phyloP scores from a whole-genome alignment of 2,329 filamentous ascomycete species.

The Ophiocordyceps robertsii region DNA sequence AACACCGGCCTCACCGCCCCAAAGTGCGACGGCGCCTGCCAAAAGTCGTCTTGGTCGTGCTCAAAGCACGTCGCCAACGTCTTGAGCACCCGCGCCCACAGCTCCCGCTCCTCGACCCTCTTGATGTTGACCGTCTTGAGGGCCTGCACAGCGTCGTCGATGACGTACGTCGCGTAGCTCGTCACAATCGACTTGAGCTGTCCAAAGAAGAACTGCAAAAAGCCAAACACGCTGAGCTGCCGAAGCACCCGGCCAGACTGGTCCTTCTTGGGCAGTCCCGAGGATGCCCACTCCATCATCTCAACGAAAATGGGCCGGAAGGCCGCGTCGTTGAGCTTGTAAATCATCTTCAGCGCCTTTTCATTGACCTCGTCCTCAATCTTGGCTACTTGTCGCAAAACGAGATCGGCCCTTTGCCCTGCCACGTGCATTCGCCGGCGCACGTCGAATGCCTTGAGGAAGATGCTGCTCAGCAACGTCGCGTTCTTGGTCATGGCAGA shows the following conservation, averaged over 20 bases:
- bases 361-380: constrained; percentile 56
- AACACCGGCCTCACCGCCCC: constrained; percentile 56
- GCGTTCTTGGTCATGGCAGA: constrained; percentile 64
- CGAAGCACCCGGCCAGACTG: constrained; percentile 43
- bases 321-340: constrained; percentile 87
- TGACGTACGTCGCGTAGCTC: constrained; percentile 72
- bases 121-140: constrained; percentile 39
- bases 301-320: constrained; percentile 86
- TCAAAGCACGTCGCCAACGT: constrained; percentile 67
- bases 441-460: constrained; percentile 50
- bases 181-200: constrained; percentile 90
- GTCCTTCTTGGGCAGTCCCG: constrained; percentile 49
- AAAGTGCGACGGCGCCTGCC: constrained; percentile 86
- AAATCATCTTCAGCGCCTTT: constrained; percentile 75
- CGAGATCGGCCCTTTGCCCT: constrained; percentile 29
- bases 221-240: constrained; percentile 67
- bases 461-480: constrained; percentile 50
- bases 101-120: constrained; percentile 32
- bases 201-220: constrained; percentile 67
- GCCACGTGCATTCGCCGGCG: constrained; percentile 41
- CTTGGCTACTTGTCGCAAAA: constrained; percentile 34
- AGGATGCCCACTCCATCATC: constrained; percentile 68
- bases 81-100: constrained; percentile 58
- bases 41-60: constrained; percentile 90
- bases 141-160: constrained; percentile 59